Conservation (phyloP, 495 filamentous ascomycete species). For the Lophiostoma macrostomum region DNA sequence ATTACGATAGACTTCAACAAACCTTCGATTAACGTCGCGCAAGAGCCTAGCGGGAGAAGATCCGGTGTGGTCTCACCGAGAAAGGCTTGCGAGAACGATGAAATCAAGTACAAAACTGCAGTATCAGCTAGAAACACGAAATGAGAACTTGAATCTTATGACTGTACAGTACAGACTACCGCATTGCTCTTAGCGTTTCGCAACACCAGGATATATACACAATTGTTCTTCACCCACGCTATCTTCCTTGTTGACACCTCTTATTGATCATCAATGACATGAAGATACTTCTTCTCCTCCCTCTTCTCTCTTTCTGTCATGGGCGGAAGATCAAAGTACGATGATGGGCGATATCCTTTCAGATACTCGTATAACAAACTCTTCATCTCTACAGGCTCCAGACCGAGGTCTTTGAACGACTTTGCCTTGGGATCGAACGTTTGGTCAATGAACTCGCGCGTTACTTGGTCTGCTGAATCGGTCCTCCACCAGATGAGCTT, state of each 20-base stretch:
- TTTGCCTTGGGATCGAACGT: conserved; percentile 86
- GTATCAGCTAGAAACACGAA: too few species aligned
- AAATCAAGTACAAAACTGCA: too few species aligned
- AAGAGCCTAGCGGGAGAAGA: too few species aligned
- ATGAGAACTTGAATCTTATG: too few species aligned
- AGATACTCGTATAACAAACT: conserved; percentile 87
- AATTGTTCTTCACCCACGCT: neutral
- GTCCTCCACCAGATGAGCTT: conserved; percentile 82
- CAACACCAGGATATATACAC: conserved; percentile 6
- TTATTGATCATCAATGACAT: conserved; percentile 87
- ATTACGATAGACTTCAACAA: too few species aligned
- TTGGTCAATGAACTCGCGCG: conserved; percentile 93
- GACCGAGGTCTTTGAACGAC: conserved; percentile 91
- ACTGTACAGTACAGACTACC: too few species aligned
- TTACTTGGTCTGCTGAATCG: conserved; percentile 79
- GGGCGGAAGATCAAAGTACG: conserved; percentile 89
- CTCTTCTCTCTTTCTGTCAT: conserved; percentile 89
- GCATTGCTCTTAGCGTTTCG: neutral
- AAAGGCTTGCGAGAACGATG: too few species aligned
- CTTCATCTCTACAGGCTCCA: conserved; percentile 78
- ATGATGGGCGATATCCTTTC: conserved; percentile 78
- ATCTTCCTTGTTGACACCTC: too few species aligned
- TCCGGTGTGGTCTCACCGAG: too few species aligned
- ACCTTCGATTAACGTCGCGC: too few species aligned
- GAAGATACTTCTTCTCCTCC: conserved; percentile 95